Percentiles rank a stretch among this genome's conserved stretches.
These are phyloP conservation scores for Colletotrichum chrysophilum DNA, from an alignment of 2,329 filamentous ascomycete species.

Conservation along the genomic window DNA sequence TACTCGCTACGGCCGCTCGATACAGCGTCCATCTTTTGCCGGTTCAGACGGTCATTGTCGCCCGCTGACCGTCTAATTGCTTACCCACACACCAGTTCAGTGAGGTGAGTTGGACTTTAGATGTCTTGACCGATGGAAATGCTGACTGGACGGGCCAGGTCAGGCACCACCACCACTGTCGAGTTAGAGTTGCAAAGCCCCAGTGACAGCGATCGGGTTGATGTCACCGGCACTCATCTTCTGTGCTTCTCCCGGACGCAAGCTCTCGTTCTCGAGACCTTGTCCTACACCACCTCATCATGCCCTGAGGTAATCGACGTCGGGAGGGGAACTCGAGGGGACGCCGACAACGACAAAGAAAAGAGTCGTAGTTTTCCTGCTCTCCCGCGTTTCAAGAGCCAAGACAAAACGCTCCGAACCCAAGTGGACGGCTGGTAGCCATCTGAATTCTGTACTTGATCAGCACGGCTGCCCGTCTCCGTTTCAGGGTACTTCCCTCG, in stretches of 20 bases:
- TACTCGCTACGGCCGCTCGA: background rate
- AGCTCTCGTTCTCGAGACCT: background rate
- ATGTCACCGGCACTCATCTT: background rate
- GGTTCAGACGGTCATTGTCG: background rate
- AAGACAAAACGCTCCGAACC: constrained; percentile 18
- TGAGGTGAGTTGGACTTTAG: background rate
- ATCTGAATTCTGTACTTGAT: constrained; percentile 1
- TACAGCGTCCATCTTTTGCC: background rate
- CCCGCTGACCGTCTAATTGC: background rate
- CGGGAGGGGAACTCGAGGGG: background rate
- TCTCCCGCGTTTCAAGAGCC: constrained; percentile 12
- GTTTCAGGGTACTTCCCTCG: constrained; percentile 5
- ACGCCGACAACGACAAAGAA: background rate
- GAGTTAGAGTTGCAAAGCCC: constrained; percentile 7
- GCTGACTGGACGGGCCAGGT: background rate
- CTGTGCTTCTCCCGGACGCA: background rate
- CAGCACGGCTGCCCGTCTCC: background rate
- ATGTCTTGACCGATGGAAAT: background rate
- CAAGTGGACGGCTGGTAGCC: background rate
- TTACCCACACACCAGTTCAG: background rate
- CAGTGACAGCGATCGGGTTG: background rate
- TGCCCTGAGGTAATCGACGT: background rate
- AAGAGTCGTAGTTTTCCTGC: background rate
- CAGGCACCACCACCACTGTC: background rate
- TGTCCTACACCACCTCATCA: background rate